Evolutionary conservation across 1,139 yeast species (phyloP), one percentile per base, ranked within the genome.

Genomic region (Taphrina betulina): DNA sequence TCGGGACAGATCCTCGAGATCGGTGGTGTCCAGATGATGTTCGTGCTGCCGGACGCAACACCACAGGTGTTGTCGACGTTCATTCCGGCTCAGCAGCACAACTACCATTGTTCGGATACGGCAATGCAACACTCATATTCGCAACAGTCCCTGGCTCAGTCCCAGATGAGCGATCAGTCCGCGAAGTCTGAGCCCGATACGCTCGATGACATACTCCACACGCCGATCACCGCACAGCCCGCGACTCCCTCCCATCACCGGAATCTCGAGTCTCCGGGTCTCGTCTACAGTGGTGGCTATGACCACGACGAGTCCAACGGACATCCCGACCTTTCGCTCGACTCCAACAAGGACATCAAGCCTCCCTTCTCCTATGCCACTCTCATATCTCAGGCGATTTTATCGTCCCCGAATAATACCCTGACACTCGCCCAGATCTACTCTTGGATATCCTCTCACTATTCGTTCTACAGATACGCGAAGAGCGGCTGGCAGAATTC

Each of bases 21-120:
- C 50, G 97, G 97, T 7, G 97, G 96, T 2, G 90, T 95, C 12
- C 98, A 92, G 71, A 92, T 92, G 98, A 92, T 92, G 95, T 92
- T 92, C 68, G 92, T 92, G 34, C 74, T 92, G 62, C 98, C 98
- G 0, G 97, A 90, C 67, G 82, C 87, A 4, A 80, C 82, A n/a
- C 96, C 96, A 1, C 60, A 40, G 41, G 54, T 50, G 24, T 33
- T 38, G 24, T 41, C 54, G 22, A 19, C 46, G 17, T 50, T 50
- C 34, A 16, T 50, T 5, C 45, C 56, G 19, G 26, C 43, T 33
- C 57, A 36, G 42, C 60, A 24, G 19, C 40, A 20, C 34, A 28
- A n/a, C 40, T 38, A 35, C 44, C 31, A 26, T 26, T 12, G 12
- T 26, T 12, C 7, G 7, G 10, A 26, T 12, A 7, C 7, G 10